These are phyloP conservation scores for Paramecium sonneborni DNA, from an alignment of 73 alveolate genomes.

Conservation along the genomic window DNA sequence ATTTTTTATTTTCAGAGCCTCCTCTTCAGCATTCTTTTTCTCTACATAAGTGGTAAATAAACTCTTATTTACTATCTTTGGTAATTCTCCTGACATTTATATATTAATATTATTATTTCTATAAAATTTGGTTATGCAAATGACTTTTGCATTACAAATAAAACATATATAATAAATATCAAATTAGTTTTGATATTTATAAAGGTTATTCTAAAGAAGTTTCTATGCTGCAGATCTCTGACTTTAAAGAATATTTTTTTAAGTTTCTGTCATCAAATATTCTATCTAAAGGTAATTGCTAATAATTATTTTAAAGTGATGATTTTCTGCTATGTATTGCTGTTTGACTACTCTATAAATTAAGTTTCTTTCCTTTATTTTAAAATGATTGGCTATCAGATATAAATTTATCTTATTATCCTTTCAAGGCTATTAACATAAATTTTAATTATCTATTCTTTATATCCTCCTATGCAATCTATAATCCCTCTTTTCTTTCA, in stretches of 20 bases:
- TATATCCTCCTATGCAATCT: neutral
- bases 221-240: slow-evolving; percentile 22
- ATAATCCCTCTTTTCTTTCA: neutral
- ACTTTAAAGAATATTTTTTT: neutral
- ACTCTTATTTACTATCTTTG: neutral
- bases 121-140: neutral
- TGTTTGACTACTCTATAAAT: neutral
- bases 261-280: neutral
- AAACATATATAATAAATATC: neutral
- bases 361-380: neutral
- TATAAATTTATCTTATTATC: neutral
- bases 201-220: neutral
- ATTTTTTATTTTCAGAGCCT: neutral
- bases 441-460: neutral
- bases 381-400: neutral
- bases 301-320: neutral
- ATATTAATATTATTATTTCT: neutral
- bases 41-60: slow-evolving; percentile 17
- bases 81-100: slow-evolving; percentile 30
- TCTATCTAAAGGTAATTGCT: neutral
- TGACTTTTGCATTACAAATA: neutral
- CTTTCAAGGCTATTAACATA: neutral
- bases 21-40: slow-evolving; percentile 23
- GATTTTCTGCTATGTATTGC: neutral
- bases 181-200: neutral